Percentiles rank a stretch among this genome's conserved stretches.
Conservation (phyloP, 495 filamentous ascomycete genomes). For the Astrothelium macrocarpum region DNA sequence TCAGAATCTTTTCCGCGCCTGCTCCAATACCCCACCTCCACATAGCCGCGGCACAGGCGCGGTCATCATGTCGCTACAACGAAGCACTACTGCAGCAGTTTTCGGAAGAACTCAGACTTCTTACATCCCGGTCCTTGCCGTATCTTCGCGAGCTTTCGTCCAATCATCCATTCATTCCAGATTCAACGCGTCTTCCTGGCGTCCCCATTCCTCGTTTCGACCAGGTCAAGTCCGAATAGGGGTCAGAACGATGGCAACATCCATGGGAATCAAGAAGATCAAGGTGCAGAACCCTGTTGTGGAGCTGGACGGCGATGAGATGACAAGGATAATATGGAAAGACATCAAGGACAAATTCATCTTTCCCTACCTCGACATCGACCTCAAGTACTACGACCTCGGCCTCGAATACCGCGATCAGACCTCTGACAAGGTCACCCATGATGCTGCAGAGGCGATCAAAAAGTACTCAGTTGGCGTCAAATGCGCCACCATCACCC, state of each 20-base stretch:
- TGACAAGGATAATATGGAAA: constrained; percentile 98
- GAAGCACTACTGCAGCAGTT: not conserved
- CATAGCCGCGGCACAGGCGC: not conserved
- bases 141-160: not conserved
- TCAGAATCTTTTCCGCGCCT: not conserved
- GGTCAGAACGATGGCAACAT: not conserved
- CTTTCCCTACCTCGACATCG: constrained; percentile 70
- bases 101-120: not conserved
- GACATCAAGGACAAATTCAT: constrained; percentile 88
- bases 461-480: constrained; percentile 98
- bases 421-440: constrained; percentile 91
- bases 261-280: constrained; percentile 54
- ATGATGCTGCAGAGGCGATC: constrained; percentile 92
- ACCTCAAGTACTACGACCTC: constrained; percentile 98
- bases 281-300: constrained; percentile 97
- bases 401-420: constrained; percentile 90
- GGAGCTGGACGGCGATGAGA: constrained; percentile 92
- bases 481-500: constrained; percentile 98
- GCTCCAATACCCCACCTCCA: not conserved
- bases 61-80: constrained; percentile 3
- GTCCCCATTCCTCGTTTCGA: not conserved
- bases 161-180: not conserved
- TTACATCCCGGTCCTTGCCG: not conserved
- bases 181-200: not conserved
- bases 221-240: not conserved